Base-by-base conservation (phyloP, 148 eudicot genomes). In the Rhododendron mucronatum region DNA sequence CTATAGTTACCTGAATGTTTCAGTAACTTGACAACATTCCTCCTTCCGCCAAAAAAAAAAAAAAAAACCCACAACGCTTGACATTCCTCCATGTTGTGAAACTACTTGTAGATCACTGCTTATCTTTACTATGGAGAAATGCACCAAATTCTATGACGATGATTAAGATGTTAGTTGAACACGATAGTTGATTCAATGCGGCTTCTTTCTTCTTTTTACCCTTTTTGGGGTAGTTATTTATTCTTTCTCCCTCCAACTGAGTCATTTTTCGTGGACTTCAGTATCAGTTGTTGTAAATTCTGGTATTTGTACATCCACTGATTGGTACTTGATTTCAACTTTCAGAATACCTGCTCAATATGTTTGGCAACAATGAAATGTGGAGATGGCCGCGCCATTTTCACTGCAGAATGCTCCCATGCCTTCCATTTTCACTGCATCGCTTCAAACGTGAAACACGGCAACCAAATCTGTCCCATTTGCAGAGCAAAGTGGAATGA, bases 331-430 rank as follows among this genome's bases (percentile, higher is more conserved):
- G 35, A 77, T 82, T 65, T 85, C 37, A 50, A 23, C 67, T 85
- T 88, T 15, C 95, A 93, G 95, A 92, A 92, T 78, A 91, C 89
- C 41, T 96, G 98, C 89, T 91, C 96, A 61, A 93, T 96, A 90
- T 96, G 98, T 89, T 82, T 95, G 87, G 90, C 84, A 44, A 67
- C 92, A 65, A 88, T 96, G 94, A 93, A 88, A 88, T 89, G 88
- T 15, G 96, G 96, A 7, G 94, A 93, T 26, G 98, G 98, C 76
- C 93, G 87, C 75, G 98, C 98, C 35, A 95, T 95, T 85, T 96
- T 95, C 82, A 96, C 98, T 28, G 98, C 98, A 2, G 98, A 96
- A 89, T 96, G 98, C 90, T 91, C 95, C 7, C 98, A 96, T 86
- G 85, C 98, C 55, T 96, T 95, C 87, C 98, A 96, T 86, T 96